Evolutionary conservation across 345 rosid genomes (phyloP).

Genomic region (Eucalyptus polyanthemos): DNA sequence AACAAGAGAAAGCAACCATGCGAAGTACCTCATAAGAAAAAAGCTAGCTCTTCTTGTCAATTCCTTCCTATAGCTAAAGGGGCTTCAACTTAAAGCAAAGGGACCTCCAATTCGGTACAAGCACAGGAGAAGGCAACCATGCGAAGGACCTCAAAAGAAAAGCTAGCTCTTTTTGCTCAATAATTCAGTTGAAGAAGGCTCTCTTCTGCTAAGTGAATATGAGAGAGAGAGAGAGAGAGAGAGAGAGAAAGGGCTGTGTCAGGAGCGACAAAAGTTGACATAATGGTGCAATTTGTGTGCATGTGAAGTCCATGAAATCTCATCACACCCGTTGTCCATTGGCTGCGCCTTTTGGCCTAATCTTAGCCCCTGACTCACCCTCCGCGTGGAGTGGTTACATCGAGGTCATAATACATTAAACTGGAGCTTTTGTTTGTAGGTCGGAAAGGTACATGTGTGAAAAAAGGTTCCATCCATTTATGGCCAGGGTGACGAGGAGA

Average conservation of each 20-base stretch:
- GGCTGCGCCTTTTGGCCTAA: neutral
- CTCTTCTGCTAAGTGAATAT: neutral
- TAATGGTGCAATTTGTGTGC: neutral
- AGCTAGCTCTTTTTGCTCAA: neutral
- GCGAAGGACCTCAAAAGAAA: neutral
- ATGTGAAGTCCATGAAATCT: neutral
- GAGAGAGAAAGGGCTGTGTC: neutral
- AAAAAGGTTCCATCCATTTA: neutral
- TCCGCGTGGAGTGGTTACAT: neutral
- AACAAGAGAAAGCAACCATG: neutral
- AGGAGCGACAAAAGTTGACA: neutral
- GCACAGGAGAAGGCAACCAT: neutral
- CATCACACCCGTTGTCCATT: neutral
- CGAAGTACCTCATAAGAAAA: neutral
- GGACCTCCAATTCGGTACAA: neutral
- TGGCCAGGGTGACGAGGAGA: neutral
- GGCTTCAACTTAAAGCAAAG: neutral
- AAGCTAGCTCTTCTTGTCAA: neutral
- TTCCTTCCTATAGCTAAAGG: neutral
- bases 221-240: neutral
- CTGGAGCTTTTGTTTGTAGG: neutral
- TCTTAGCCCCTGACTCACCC: neutral
- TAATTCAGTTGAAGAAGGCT: neutral
- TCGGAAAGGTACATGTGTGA: slow-evolving; percentile 7
- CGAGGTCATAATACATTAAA: neutral